Percentiles rank a stretch among this genome's conserved stretches.
These are phyloP conservation scores for Testicularia cyperi DNA, from an alignment of 1,284 basidiomycete genomes.

Conservation along the genomic window DNA sequence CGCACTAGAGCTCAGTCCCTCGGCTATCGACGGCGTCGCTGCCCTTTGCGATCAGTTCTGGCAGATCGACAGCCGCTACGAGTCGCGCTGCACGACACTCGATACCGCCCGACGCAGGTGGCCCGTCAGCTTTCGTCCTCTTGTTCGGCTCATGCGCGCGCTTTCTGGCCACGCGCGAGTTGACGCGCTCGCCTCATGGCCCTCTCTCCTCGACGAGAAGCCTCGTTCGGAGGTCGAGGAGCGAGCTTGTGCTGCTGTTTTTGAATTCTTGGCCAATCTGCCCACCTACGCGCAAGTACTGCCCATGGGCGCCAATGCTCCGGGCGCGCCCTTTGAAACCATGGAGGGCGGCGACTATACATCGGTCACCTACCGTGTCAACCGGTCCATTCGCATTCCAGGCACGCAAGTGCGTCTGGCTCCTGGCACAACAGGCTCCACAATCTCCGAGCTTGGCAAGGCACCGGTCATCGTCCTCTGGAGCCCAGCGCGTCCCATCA, in stretches of 20 bases:
- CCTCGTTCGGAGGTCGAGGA: conserved; percentile 22
- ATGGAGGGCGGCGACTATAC: conserved; percentile 66
- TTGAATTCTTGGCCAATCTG: conserved; percentile 73
- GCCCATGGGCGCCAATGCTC: conserved; percentile 64
- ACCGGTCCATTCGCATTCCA: conserved; percentile 71
- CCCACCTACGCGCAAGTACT: conserved; percentile 75
- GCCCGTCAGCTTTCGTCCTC: conserved; percentile 73
- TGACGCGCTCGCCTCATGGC: conserved; percentile 31
- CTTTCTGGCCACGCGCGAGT: conserved; percentile 66
- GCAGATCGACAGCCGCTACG: conserved; percentile 70
- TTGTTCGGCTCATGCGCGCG: conserved; percentile 73
- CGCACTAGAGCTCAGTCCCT: conserved; percentile 25
- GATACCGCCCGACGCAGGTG: conserved; percentile 77
- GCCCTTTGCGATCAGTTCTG: conserved; percentile 76
- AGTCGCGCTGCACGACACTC: conserved; percentile 68
- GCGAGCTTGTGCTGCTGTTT: conserved; percentile 68
- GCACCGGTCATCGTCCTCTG: conserved; percentile 73
- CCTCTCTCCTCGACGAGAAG: conserved; percentile 17
- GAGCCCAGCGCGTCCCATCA: conserved; percentile 71
- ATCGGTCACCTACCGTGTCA: conserved; percentile 69
- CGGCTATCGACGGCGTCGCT: conserved; percentile 67
- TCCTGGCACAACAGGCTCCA: conserved; percentile 69
- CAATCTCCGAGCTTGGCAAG: conserved; percentile 70
- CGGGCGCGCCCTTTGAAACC: conserved; percentile 71
- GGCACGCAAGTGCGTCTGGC: conserved; percentile 71